A percentile compares a stretch with the other conserved stretches of the same genome.
Conservation (phyloP, 257 asterid species). For the Scutellaria barbata region DNA sequence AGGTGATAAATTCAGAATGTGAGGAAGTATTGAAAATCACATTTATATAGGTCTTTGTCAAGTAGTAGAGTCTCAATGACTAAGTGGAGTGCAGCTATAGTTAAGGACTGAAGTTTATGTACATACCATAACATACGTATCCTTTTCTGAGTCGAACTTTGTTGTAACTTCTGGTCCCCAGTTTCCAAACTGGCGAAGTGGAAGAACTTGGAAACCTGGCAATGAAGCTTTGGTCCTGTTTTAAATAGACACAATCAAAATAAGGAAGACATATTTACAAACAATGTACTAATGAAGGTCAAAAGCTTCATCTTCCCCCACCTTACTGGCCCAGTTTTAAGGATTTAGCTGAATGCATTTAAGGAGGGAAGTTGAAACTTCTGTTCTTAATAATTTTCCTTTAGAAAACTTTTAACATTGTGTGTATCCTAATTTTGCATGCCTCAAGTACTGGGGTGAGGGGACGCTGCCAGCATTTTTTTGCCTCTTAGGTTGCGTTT, state of each 20-base stretch:
- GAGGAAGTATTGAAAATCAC: constrained; percentile 19
- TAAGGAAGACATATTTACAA: constrained; percentile 11
- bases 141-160: constrained; percentile 81
- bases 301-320: constrained; percentile 22
- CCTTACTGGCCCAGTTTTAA: neutral
- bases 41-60: neutral
- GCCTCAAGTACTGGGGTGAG: neutral
- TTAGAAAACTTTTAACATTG: neutral
- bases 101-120: constrained; percentile 17
- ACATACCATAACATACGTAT: constrained; percentile 84
- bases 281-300: neutral
- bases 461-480: neutral
- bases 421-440: neutral
- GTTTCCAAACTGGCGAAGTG: constrained; percentile 88
- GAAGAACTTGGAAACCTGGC: constrained; percentile 85
- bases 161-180: constrained; percentile 90
- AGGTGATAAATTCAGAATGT: neutral
- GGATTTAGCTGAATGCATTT: neutral
- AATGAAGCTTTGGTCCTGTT: constrained; percentile 79
- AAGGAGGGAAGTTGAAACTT: neutral
- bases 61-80: constrained; percentile 1
- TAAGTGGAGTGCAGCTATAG: constrained; percentile 6
- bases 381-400: neutral
- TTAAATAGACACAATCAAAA: constrained; percentile 29
- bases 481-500: neutral